Evolutionary conservation across 495 filamentous ascomycete genomes (phyloP).

Genomic region (Xylaria intraflava): DNA sequence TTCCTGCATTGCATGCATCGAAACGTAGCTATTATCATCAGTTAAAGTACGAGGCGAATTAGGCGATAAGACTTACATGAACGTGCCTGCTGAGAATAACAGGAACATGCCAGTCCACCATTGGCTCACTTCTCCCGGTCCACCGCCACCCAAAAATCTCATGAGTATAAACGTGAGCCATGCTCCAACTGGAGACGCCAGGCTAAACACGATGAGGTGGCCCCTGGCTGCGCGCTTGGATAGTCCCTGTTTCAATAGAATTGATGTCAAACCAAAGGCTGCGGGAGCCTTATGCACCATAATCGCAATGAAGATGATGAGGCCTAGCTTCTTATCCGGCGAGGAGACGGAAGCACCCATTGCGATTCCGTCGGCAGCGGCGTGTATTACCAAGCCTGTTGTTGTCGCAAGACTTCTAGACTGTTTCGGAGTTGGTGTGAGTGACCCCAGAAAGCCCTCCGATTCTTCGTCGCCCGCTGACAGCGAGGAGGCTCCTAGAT

Average conservation of each 20-base stretch:
- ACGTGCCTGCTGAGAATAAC: slow-evolving; percentile 89
- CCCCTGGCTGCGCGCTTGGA: slow-evolving; percentile 77
- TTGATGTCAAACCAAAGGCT: slow-evolving; percentile 86
- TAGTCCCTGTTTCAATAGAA: slow-evolving; percentile 81
- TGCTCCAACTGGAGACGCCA: slow-evolving; percentile 84
- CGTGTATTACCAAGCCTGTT: slow-evolving; percentile 89
- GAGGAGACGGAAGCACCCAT: slow-evolving; percentile 77
- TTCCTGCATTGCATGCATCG: slow-evolving; percentile 97
- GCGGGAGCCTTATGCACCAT: slow-evolving; percentile 97
- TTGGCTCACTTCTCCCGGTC: slow-evolving; percentile 39
- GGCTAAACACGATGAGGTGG: slow-evolving; percentile 83
- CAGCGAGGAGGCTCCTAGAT: slow-evolving; percentile 51
- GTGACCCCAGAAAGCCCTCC: slow-evolving; percentile 46
- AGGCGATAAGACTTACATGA: slow-evolving; percentile 59
- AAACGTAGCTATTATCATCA: slow-evolving; percentile 68
- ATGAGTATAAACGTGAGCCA: slow-evolving; percentile 75
- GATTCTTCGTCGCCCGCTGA: slow-evolving; percentile 41
- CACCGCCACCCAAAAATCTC: slow-evolving; percentile 54
- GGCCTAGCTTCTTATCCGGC: slow-evolving; percentile 64
- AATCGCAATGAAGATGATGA: slow-evolving; percentile 92
- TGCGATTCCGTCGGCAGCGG: slow-evolving; percentile 92
- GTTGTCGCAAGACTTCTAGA: slow-evolving; percentile 64
- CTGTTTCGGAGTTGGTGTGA: slow-evolving; percentile 45
- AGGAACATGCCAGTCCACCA: slow-evolving; percentile 93
- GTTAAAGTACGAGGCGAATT: background rate